Percentiles rank a stretch among this genome's conserved stretches.
These are phyloP conservation scores for Pyrenopolyporus hunteri DNA, from an alignment of 495 filamentous ascomycete species.

Conservation along the genomic window DNA sequence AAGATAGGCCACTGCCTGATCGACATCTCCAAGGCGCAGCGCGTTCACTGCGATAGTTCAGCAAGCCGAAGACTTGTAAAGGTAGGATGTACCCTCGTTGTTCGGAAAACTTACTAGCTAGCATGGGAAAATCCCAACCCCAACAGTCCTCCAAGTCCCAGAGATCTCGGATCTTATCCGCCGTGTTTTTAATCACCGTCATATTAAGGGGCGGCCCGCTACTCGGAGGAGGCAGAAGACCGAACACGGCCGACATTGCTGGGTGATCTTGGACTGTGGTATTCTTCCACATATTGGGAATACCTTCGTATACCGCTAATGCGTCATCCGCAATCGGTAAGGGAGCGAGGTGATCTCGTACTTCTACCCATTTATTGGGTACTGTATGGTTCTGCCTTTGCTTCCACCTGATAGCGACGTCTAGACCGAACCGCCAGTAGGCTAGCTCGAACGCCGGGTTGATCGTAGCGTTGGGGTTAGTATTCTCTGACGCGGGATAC, in stretches of 20 bases:
- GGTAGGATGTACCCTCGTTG: not conserved
- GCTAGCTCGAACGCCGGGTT: conserved; percentile 62
- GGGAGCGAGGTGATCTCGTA: conserved; percentile 54
- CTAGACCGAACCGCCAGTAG: conserved; percentile 55
- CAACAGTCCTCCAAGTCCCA: conserved; percentile 58
- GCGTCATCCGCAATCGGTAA: conserved; percentile 52
- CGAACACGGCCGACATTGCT: conserved; percentile 56
- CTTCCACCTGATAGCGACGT: conserved; percentile 51
- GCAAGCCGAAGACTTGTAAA: not conserved
- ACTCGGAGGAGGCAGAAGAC: conserved; percentile 54
- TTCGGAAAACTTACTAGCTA: conserved; percentile 47
- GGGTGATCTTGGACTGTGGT: conserved; percentile 57
- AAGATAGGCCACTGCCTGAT: conserved; percentile 56
- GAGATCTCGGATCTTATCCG: conserved; percentile 48
- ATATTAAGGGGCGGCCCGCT: conserved; percentile 47
- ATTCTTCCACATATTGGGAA: conserved; percentile 56
- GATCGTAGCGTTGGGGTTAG: conserved; percentile 54
- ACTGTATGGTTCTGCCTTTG: conserved; percentile 44
- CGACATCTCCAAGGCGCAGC: conserved; percentile 52
- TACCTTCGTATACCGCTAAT: conserved; percentile 58
- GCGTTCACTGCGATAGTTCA: conserved; percentile 45
- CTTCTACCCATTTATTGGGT: conserved; percentile 47
- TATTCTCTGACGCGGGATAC: conserved; percentile 60
- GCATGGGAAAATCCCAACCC: conserved; percentile 61
- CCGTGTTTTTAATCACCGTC: conserved; percentile 50